Conservation (phyloP, 768 basidiomycete species). For the Pseudohyphozyma bogoriensis region DNA sequence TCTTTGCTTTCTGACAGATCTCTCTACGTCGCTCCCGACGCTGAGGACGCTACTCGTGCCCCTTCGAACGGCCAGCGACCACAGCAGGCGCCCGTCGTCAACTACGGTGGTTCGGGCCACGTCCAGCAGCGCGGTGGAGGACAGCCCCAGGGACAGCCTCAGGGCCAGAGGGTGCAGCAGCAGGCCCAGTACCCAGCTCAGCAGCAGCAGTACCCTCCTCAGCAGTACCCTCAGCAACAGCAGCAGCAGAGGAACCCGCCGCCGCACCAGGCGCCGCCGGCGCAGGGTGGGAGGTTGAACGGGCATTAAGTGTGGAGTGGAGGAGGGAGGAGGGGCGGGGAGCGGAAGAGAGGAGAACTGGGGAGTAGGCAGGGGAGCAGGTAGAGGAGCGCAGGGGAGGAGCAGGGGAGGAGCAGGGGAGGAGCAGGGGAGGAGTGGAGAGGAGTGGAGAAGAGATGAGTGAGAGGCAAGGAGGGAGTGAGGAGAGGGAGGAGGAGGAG, state of each 20-base stretch:
- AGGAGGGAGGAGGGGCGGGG: neutral
- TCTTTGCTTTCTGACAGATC: neutral
- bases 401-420: neutral
- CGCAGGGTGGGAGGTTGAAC: neutral
- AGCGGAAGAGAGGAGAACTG: neutral
- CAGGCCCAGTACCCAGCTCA: neutral
- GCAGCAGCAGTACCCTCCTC: neutral
- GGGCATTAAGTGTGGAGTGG: neutral
- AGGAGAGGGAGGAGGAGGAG: neutral
- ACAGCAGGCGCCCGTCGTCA: constrained; percentile 7
- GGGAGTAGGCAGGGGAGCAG: constrained; percentile 4
- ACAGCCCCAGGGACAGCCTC: constrained; percentile 8
- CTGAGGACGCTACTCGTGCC: no score
- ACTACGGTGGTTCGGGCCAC: neutral
- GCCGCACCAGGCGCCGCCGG: constrained; percentile 14
- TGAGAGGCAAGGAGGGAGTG: neutral
- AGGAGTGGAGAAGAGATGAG: neutral
- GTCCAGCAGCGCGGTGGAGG: no score
- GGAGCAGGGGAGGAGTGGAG: neutral
- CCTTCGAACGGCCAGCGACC: neutral
- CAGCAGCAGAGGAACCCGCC: constrained; percentile 24
- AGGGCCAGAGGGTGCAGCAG: constrained; percentile 11
- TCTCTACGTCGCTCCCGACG: constrained; percentile 80
- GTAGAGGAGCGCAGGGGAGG: neutral
- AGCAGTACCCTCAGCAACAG: constrained; percentile 6